These are phyloP conservation scores for Coemansia sp. DNA, from an alignment of 192 early-diverging fungal species.

Conservation along the genomic window DNA sequence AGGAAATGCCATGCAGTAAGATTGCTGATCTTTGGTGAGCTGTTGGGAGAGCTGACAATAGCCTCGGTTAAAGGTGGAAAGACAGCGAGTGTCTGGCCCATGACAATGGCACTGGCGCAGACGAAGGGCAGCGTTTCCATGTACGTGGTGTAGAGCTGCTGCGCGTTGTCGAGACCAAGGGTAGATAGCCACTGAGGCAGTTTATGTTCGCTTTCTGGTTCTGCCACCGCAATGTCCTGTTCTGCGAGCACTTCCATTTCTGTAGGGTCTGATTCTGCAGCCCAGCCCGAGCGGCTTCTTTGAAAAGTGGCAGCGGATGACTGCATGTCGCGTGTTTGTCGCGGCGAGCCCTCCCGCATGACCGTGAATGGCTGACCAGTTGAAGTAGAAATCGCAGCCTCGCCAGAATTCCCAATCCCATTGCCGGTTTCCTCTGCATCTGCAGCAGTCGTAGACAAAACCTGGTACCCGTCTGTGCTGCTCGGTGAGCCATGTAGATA, in stretches of 20 bases:
- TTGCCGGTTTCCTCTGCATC: not conserved
- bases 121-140: constrained; percentile 28
- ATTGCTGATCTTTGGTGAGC: constrained; percentile 18
- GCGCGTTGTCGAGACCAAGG: constrained; percentile 29
- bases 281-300: not conserved
- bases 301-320: constrained; percentile 5
- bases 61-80: constrained; percentile 77
- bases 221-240: not conserved
- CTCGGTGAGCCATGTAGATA: constrained; percentile 1
- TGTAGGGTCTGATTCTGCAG: constrained; percentile 2
- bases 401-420: not conserved
- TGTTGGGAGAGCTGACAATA: constrained; percentile 49
- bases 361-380: not conserved
- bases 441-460: constrained; percentile 1
- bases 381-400: not conserved
- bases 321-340: constrained; percentile 18
- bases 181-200: constrained; percentile 17
- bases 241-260: constrained; percentile 5
- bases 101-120: constrained; percentile 56
- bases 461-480: constrained; percentile 6
- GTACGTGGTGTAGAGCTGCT: constrained; percentile 22
- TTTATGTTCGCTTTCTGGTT: not conserved
- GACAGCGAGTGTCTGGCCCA: constrained; percentile 66
- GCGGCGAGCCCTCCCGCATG: constrained; percentile 35
- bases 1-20: constrained; percentile 72